Base-by-base conservation (phyloP, 2,329 filamentous ascomycete species). In the Allantophomopsis cytisporea region DNA sequence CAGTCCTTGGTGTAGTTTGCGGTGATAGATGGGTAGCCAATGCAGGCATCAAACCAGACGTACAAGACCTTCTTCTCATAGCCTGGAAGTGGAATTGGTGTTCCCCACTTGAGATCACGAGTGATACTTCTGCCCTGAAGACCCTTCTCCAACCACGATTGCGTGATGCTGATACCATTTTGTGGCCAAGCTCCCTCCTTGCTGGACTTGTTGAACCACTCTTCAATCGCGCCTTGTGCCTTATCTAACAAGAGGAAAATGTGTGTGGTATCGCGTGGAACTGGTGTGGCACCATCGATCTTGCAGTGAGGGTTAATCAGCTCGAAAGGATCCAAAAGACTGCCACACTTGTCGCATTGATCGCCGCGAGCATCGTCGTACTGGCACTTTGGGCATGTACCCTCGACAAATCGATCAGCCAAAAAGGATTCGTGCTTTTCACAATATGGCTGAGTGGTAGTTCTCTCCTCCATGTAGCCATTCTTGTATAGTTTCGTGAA, bases 21-120 rank as follows among this genome's bases (percentile, higher is more conserved):
- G 2, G 88, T 94, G 50, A 95, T 95, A 2, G 86, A 94, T n/a
- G 87, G 80, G 57, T 95, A 95, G 15, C 88, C 88, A 53, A 94
- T 91, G 60, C 84, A 91, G 40, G 85, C 85, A 57, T 94, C 85
- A 56, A 95, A 86, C 60, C 60, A 66, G 43, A 94, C 87, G 54
- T 95, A 95, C 48, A 95, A 77, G 45, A 94, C 89, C 45, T 84
- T 84, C 46, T 80, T 68, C 46, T 80, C 74, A 51, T 79, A 83
- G 11, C 70, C 76, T 21, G 69, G 60, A 3, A 73, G 53, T 20
- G 72, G 72, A 11, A 76, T 56, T 16, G 58, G 58, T 13, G 55
- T 59, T 54, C 89, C 89, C 89, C 89, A 95, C 58, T 83, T 88
- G 43, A 95, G 67, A 65, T 96, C 89, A 58, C 89, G 70, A 11